Base-by-base conservation (phyloP, 2,329 filamentous ascomycete genomes). In the Tolypocladium ovalisporum region DNA sequence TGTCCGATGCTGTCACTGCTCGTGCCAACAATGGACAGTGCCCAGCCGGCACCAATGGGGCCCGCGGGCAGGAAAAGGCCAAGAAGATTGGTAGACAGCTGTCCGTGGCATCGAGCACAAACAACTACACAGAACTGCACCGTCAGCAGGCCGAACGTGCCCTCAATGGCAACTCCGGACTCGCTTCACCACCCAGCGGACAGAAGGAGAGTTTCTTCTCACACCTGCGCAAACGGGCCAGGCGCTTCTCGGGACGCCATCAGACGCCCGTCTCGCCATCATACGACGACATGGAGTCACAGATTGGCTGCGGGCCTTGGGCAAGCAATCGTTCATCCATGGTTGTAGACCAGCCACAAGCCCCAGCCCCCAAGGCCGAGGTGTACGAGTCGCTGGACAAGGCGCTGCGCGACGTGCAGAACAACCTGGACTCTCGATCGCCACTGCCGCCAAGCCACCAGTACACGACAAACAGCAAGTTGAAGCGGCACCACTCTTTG, bases 191-290 rank as follows among this genome's bases (percentile, higher is more conserved):
- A 4, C 85, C 87, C 0, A 86, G 82, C 65, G 89, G 83, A 22
- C 89, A 91, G 57, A 95, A 95, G 68, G 94, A 99, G 71, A 90
- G 94, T 72, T 99, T 99, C 78, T 99, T 99, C 75, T 97, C 94
- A 0, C 94, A 99, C 70, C 80, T 99, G 9, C 84, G 94, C 57
- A 99, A 99, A 74, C 87, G 93, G 55, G 94, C 95, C 34, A 84
- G 94, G 64, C 83, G 94, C 63, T 86, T 99, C 60, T 99, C 94
- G 32, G 94, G 94, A 52, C 86, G 93, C 58, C 91, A 96, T 68
- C 89, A 93, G 69, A 86, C 85, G 17, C 87, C 90, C 9, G 84
- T 88, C 58, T 89, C 90, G 22, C 88, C 90, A 10, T 84, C 81
- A 49, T 85, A 86, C 57, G 92, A 97, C 64, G 93, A 97, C 67